Percentiles rank a stretch among this genome's conserved stretches.
phyloP scores from a whole-genome alignment of 371 early-diverging fungal genomes.

The Dichotomocladium elegans region DNA sequence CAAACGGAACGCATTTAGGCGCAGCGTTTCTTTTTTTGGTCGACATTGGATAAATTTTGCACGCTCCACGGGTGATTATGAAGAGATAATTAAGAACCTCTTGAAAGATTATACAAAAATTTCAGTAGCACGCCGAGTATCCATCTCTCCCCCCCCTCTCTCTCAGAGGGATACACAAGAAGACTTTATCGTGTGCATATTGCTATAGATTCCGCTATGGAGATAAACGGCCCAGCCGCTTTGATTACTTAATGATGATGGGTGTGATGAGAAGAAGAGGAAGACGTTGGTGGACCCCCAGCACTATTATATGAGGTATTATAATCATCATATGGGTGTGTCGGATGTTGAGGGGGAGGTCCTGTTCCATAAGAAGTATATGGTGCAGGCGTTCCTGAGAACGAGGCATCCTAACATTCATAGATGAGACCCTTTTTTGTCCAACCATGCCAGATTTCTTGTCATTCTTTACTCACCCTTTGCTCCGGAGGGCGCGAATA shows the following conservation, averaged over 20 bases:
- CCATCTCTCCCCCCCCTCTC: too few species aligned
- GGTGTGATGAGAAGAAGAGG: not conserved
- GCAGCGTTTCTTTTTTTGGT: too few species aligned
- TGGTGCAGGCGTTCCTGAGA: not conserved
- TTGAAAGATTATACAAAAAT: too few species aligned
- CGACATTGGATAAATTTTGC: too few species aligned
- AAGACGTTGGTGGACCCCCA: too few species aligned
- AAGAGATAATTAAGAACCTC: too few species aligned
- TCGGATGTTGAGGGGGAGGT: not conserved
- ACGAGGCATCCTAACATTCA: not conserved
- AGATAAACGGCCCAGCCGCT: conserved; percentile 5
- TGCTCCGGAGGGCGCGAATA: not conserved
- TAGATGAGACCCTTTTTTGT: not conserved
- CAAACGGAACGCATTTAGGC: too few species aligned
- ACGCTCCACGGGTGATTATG: too few species aligned
- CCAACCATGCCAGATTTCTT: not conserved
- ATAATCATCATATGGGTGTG: not conserved
- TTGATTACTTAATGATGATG: conserved; percentile 1
- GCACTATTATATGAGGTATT: not conserved
- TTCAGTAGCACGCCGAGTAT: too few species aligned
- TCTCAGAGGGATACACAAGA: too few species aligned
- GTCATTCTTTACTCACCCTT: not conserved
- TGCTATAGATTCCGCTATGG: too few species aligned
- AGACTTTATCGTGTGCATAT: too few species aligned
- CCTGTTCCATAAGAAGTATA: not conserved